Conservation (phyloP, 2,329 filamentous ascomycete species). For the Colletotrichum eleusines region DNA sequence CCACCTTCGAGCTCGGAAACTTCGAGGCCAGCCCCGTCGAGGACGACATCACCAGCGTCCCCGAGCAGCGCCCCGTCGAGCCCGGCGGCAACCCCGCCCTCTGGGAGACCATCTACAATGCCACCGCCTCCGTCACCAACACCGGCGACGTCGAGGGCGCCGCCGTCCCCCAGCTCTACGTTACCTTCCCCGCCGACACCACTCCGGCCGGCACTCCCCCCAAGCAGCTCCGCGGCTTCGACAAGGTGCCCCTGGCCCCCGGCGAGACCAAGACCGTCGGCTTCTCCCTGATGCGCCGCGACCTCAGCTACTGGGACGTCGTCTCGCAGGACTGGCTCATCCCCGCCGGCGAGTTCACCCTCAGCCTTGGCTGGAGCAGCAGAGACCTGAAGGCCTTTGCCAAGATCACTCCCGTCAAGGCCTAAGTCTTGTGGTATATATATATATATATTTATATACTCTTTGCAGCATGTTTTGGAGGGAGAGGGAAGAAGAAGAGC, state of each 20-base stretch:
- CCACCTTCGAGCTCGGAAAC: constrained; percentile 66
- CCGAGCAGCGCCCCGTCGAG: constrained; percentile 47
- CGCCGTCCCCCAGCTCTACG: constrained; percentile 67
- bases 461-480: background rate
- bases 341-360: constrained; percentile 48
- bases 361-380: constrained; percentile 51
- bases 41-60: constrained; percentile 46
- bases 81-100: constrained; percentile 70
- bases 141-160: constrained; percentile 62
- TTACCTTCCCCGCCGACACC: constrained; percentile 54
- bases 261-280: constrained; percentile 55
- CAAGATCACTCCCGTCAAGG: constrained; percentile 35
- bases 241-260: constrained; percentile 59
- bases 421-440: constrained; percentile 18
- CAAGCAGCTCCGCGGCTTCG: constrained; percentile 63
- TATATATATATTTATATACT: too few species aligned
- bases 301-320: constrained; percentile 63
- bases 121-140: constrained; percentile 63
- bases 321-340: constrained; percentile 57
- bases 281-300: constrained; percentile 61
- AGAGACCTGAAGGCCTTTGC: constrained; percentile 38
- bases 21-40: constrained; percentile 43
- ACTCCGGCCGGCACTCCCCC: constrained; percentile 60
- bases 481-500: background rate
- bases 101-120: constrained; percentile 63